phyloP scores from a whole-genome alignment of 306 rosid genomes.

The Glycine soja region DNA sequence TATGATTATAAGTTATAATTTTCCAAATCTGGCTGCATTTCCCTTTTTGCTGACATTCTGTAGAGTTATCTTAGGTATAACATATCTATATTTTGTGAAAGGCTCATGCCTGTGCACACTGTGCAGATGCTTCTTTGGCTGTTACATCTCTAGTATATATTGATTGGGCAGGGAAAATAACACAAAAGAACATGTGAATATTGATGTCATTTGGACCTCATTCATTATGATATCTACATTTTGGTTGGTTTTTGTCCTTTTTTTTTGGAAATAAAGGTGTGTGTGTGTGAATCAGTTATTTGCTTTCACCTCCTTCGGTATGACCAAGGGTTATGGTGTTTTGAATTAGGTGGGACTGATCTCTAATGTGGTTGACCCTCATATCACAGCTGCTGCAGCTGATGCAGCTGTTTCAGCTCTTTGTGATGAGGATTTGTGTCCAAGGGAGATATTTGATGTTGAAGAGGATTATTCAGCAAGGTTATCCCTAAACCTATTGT shows the following conservation, averaged over 20 bases:
- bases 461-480: constrained; percentile 64
- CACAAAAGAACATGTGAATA: neutral
- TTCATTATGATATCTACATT: constrained; percentile 16
- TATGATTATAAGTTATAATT: neutral
- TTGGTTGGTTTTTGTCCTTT: constrained; percentile 3
- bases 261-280: neutral
- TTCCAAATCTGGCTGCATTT: constrained; percentile 24
- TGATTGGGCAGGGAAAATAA: too few relatives aligned
- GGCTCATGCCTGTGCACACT: constrained; percentile 6
- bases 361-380: constrained; percentile 81
- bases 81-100: constrained; percentile 20
- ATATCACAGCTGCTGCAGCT: constrained; percentile 84
- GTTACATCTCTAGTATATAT: neutral
- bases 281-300: neutral
- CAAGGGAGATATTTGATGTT: constrained; percentile 76
- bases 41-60: constrained; percentile 1
- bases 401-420: constrained; percentile 79
- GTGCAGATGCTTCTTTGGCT: constrained; percentile 27
- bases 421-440: constrained; percentile 73
- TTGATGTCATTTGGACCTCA: constrained; percentile 16
- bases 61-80: constrained; percentile 5
- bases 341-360: constrained; percentile 77
- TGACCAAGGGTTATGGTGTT: constrained; percentile 34
- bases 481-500: constrained; percentile 50
- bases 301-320: constrained; percentile 7